phyloP scores from a whole-genome alignment of 805 yeast genomes.

The Yarrowia sp. region DNA sequence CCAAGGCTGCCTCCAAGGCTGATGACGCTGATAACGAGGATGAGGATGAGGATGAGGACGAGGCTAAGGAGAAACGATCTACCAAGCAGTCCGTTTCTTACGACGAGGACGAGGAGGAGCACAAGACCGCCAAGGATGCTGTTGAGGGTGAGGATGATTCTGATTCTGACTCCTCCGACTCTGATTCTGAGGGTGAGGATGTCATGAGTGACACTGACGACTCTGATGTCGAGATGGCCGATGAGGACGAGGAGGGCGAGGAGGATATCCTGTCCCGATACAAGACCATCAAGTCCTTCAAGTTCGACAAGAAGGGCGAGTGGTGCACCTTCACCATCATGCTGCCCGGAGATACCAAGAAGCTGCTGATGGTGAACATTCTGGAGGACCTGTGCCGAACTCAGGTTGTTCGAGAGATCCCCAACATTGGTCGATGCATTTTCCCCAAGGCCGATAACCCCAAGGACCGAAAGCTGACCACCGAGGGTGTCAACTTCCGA shows the following conservation, averaged over 20 bases:
- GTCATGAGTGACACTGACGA: constrained; percentile 19
- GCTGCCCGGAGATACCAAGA: constrained; percentile 80
- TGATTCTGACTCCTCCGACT: constrained; percentile 42
- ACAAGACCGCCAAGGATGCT: constrained; percentile 42
- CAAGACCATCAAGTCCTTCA: constrained; percentile 69
- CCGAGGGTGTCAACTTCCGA: constrained; percentile 97
- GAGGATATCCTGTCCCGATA: constrained; percentile 40
- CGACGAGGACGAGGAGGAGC: constrained; percentile 90
- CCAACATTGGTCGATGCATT: constrained; percentile 87
- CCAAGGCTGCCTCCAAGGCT: constrained; percentile 37
- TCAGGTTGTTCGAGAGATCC: constrained; percentile 89
- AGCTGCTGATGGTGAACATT: constrained; percentile 94
- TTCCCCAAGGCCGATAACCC: constrained; percentile 62
- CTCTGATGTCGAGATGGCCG: constrained; percentile 29
- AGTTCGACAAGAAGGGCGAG: constrained; percentile 77
- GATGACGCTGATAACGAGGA: constrained; percentile 42
- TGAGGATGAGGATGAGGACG: constrained; percentile 60
- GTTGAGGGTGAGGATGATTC: constrained; percentile 37
- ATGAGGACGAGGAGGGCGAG: constrained; percentile 35
- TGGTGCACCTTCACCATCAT: constrained; percentile 93
- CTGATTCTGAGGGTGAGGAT: constrained; percentile 42
- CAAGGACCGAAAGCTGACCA: constrained; percentile 70
- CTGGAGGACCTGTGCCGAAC: constrained; percentile 87
- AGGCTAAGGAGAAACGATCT: constrained; percentile 57
- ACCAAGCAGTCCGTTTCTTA: constrained; percentile 85